Percentiles rank a stretch among this genome's conserved stretches.
phyloP scores from a whole-genome alignment of 2,329 filamentous ascomycete species.

The Colletotrichum horii region DNA sequence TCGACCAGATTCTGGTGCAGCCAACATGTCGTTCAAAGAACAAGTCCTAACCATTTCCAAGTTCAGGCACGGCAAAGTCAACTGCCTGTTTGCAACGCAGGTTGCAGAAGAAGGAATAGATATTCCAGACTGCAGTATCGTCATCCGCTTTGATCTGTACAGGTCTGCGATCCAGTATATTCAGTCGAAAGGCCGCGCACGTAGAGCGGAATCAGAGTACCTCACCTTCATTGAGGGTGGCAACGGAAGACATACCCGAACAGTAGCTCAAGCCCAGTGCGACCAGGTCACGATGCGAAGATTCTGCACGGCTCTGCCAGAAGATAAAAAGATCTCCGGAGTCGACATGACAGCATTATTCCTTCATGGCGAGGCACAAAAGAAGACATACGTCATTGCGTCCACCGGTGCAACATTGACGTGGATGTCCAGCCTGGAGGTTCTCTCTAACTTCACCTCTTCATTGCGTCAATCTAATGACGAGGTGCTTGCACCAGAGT shows the following conservation, averaged over 20 bases:
- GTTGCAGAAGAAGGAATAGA: constrained; percentile 73
- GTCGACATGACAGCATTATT: constrained; percentile 62
- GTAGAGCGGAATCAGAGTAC: constrained; percentile 79
- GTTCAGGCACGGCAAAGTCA: constrained; percentile 63
- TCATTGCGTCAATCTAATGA: constrained; percentile 61
- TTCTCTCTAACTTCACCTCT: constrained; percentile 76
- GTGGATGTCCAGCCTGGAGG: constrained; percentile 73
- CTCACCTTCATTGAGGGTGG: constrained; percentile 80
- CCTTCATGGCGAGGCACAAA: constrained; percentile 51
- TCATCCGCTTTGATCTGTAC: constrained; percentile 85
- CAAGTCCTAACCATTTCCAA: constrained; percentile 77
- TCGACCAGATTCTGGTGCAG: background rate
- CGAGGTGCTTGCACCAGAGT: constrained; percentile 52
- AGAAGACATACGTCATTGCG: constrained; percentile 64
- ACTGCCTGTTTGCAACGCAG: constrained; percentile 71
- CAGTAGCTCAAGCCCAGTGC: constrained; percentile 63
- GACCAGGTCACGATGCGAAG: constrained; percentile 70
- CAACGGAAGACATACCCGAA: constrained; percentile 65
- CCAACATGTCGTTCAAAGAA: constrained; percentile 66
- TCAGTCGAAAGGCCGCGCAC: constrained; percentile 87
- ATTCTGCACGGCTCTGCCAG: constrained; percentile 78
- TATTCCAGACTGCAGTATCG: constrained; percentile 70
- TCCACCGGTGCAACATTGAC: constrained; percentile 79
- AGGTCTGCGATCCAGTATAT: constrained; percentile 92
- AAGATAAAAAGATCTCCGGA: constrained; percentile 72